These are phyloP conservation scores for Naganishia friedmannii DNA, from an alignment of 768 basidiomycete genomes.

Conservation along the genomic window DNA sequence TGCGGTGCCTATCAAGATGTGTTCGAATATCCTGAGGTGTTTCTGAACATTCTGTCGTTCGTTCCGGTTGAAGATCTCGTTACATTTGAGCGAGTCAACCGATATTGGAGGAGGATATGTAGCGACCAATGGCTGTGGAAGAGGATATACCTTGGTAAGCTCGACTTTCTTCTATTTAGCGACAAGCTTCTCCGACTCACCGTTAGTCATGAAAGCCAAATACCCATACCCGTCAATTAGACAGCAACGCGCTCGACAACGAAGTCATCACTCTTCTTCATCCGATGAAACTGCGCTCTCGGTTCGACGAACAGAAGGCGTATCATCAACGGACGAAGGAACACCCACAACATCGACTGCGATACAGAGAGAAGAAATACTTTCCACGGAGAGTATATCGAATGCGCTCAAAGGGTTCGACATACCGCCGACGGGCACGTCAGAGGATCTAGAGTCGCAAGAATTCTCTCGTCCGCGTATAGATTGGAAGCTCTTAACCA, in stretches of 20 bases:
- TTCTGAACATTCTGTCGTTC: slow-evolving; percentile 47
- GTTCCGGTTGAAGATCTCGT: slow-evolving; percentile 41
- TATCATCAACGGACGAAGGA: background rate
- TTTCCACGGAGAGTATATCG: background rate
- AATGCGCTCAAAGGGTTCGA: background rate
- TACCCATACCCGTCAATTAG: slow-evolving; percentile 18
- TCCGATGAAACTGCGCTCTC: background rate
- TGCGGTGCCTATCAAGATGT: slow-evolving; percentile 29
- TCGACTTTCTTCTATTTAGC: background rate
- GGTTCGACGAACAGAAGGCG: background rate
- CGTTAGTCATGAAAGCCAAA: background rate
- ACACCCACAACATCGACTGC: background rate
- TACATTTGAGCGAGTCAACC: slow-evolving; percentile 41
- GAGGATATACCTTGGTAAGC: slow-evolving; percentile 47
- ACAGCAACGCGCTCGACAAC: background rate
- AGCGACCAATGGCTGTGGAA: slow-evolving; percentile 51
- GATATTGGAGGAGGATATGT: slow-evolving; percentile 46
- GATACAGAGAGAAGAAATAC: background rate
- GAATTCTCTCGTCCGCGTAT: slow-evolving; percentile 21
- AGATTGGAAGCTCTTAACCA: slow-evolving; percentile 50
- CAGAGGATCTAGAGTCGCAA: background rate
- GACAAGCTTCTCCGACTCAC: background rate
- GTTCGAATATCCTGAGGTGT: slow-evolving; percentile 47
- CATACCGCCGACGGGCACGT: background rate
- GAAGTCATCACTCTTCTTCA: background rate